Percentiles rank a stretch among this genome's conserved stretches.
Conservation (phyloP, 345 rosid genomes). For the Eucalyptus polybractea region DNA sequence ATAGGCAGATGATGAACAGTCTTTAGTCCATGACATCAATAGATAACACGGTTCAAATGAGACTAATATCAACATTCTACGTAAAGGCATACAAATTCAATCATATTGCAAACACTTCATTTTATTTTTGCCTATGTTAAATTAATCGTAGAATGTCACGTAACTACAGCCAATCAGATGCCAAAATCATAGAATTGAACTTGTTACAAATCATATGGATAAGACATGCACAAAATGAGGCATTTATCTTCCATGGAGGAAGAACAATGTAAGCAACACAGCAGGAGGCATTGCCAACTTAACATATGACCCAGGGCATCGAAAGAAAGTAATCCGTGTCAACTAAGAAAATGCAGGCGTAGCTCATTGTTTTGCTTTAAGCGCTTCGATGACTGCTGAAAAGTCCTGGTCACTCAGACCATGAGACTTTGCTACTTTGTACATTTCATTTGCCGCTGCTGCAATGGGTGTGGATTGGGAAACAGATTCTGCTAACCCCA, state of each 20-base stretch:
- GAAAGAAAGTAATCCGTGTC: background rate
- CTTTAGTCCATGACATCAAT: background rate
- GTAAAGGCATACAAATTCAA: background rate
- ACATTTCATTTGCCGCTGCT: constrained; percentile 83
- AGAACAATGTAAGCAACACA: background rate
- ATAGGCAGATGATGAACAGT: background rate
- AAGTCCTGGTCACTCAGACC: constrained; percentile 83
- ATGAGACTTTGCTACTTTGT: constrained; percentile 72
- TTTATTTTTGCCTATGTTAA: background rate
- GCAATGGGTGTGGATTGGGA: constrained; percentile 83
- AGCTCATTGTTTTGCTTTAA: constrained; percentile 34
- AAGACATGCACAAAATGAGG: background rate
- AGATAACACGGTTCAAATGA: background rate
- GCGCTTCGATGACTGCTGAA: constrained; percentile 84
- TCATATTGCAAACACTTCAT: background rate
- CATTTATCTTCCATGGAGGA: background rate
- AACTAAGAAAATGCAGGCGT: background rate
- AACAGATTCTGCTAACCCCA: constrained; percentile 84
- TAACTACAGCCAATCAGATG: background rate
- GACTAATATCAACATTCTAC: background rate
- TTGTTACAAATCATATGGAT: background rate
- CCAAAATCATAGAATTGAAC: background rate
- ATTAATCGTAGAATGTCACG: background rate
- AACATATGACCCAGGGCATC: background rate
- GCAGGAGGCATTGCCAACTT: background rate